Evolutionary conservation across 352 stramenopile species (phyloP).

Genomic region (Phytophthora pistaciae): DNA sequence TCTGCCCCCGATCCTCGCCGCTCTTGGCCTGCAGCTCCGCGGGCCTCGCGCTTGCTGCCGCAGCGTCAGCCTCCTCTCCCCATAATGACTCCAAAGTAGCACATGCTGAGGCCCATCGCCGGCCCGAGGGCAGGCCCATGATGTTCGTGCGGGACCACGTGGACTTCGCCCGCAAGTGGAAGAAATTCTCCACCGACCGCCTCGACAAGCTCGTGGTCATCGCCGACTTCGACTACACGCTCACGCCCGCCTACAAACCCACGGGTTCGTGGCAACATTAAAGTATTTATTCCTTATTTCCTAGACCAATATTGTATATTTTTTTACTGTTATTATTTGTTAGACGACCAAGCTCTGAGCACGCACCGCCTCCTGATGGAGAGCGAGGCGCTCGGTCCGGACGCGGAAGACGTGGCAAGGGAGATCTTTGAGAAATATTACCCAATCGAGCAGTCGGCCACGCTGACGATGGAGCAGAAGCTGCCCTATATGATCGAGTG

Average conservation of each 20-base stretch:
- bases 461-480: constrained; percentile 74
- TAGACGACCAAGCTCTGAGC: constrained; percentile 59
- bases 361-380: constrained; percentile 64
- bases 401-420: constrained; percentile 32
- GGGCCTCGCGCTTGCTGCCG: constrained; percentile 14
- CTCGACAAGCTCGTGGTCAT: constrained; percentile 82
- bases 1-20: constrained; percentile 10
- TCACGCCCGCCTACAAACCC: constrained; percentile 74
- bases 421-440: constrained; percentile 81
- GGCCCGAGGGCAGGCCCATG: constrained; percentile 37
- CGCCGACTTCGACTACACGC: constrained; percentile 85
- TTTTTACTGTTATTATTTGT: constrained; percentile 1
- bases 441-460: constrained; percentile 79
- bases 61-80: not conserved
- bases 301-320: not conserved
- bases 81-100: not conserved
- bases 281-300: not conserved
- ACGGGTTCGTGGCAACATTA: constrained; percentile 20
- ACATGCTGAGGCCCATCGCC: constrained; percentile 16
- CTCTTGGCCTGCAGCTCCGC: constrained; percentile 17
- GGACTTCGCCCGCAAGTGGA: constrained; percentile 77
- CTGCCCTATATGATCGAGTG: constrained; percentile 83
- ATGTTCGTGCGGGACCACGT: constrained; percentile 59
- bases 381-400: constrained; percentile 52
- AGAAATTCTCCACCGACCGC: constrained; percentile 76